phyloP scores from a whole-genome alignment of 2,329 filamentous ascomycete species.

The Botrytis fabae region DNA sequence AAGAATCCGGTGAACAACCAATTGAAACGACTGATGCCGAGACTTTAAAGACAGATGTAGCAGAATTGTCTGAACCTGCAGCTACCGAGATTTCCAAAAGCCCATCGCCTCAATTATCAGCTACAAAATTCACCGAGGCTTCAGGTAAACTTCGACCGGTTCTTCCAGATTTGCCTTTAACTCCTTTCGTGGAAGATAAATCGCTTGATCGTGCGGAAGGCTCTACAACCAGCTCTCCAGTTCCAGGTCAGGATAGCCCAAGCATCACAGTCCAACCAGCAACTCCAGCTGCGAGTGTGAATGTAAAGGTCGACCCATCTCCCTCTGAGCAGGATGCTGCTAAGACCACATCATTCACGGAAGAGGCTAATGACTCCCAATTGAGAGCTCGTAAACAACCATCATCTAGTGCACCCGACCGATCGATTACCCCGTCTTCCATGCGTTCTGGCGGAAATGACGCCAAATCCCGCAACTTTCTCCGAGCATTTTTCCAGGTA shows the following conservation, averaged over 20 bases:
- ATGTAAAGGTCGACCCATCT: conserved; percentile 9
- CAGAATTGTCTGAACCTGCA: neutral
- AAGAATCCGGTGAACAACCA: neutral
- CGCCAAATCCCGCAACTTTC: conserved; percentile 33
- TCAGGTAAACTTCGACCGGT: neutral
- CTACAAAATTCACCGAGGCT: neutral
- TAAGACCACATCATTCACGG: conserved; percentile 33
- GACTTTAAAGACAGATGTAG: neutral
- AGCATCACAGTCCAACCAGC: conserved; percentile 32
- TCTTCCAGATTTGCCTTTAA: conserved; percentile 17
- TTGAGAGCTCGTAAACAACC: conserved; percentile 33
- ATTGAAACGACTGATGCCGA: neutral
- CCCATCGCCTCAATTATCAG: neutral
- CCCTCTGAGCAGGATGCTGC: conserved; percentile 25
- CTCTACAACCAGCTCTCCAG: conserved; percentile 3
- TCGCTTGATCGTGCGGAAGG: conserved; percentile 25
- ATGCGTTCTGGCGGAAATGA: conserved; percentile 34
- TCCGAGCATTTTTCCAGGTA: conserved; percentile 40
- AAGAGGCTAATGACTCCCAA: conserved; percentile 28
- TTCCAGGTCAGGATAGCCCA: conserved; percentile 25
- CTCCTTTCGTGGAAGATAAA: conserved; percentile 28
- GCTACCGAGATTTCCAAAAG: neutral
- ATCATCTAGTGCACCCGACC: conserved; percentile 28
- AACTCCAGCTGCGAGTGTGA: conserved; percentile 29
- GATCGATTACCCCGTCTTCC: conserved; percentile 37